These are phyloP conservation scores for Pontederia paniculata DNA, from an alignment of 176 grass and related monocot genomes.

Conservation along the genomic window DNA sequence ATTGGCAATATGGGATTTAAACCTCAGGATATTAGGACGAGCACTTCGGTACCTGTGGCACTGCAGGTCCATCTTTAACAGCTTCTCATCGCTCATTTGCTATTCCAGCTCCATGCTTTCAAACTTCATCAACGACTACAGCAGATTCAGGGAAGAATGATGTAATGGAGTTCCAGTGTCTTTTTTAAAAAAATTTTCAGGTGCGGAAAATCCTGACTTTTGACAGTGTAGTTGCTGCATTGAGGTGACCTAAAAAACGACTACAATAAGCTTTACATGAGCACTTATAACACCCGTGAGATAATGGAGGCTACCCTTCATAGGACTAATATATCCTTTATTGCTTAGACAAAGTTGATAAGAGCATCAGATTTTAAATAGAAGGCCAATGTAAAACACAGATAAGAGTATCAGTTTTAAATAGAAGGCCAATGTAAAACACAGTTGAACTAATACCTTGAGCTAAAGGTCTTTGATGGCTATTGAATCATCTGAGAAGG, in stretches of 20 bases:
- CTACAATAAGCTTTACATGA: constrained; percentile 9
- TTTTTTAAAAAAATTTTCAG: constrained; percentile 90
- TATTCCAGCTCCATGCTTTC: constrained; percentile 30
- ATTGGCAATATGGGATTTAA: constrained; percentile 48
- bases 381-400: neutral
- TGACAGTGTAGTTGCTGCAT: constrained; percentile 79
- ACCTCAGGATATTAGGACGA: constrained; percentile 81
- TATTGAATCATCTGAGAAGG: constrained; percentile 53
- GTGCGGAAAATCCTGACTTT: constrained; percentile 77
- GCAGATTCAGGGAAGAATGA: constrained; percentile 60
- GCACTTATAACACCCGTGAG: constrained; percentile 48
- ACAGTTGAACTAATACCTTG: constrained; percentile 37
- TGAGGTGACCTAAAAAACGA: constrained; percentile 52
- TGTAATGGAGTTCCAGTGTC: constrained; percentile 77
- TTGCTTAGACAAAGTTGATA: constrained; percentile 48
- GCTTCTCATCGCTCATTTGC: constrained; percentile 35
- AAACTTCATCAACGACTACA: constrained; percentile 52
- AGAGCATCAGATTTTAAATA: neutral
- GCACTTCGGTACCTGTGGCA: constrained; percentile 72
- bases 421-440: too few species aligned
- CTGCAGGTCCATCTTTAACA: constrained; percentile 63
- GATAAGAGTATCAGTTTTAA: too few species aligned
- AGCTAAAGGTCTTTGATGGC: constrained; percentile 67
- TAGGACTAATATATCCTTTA: constrained; percentile 61
- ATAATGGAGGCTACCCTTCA: constrained; percentile 73